Evolutionary conservation across 352 stramenopile species (phyloP).

Genomic region (Phytophthora lateralis): DNA sequence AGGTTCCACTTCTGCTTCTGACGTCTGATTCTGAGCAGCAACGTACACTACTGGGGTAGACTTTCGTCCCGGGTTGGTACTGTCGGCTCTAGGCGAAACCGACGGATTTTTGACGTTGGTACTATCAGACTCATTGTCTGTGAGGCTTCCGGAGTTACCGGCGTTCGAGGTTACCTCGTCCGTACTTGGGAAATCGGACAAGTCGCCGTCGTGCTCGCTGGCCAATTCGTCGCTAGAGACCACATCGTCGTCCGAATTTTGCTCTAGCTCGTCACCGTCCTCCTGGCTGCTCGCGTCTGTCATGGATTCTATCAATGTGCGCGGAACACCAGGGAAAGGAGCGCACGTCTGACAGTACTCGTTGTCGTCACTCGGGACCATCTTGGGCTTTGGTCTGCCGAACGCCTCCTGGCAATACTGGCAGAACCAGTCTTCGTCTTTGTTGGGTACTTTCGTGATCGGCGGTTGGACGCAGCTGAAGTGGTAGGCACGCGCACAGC

Average conservation of each 20-base stretch:
- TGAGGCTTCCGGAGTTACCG: conserved; percentile 13
- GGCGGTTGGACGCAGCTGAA: conserved; percentile 72
- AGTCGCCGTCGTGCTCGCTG: conserved; percentile 6
- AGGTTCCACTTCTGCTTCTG: background rate
- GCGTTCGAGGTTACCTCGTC: conserved; percentile 16
- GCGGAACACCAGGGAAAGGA: conserved; percentile 7
- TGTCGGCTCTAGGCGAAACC: conserved; percentile 3
- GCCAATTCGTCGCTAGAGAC: conserved; percentile 9
- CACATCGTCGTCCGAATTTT: conserved; percentile 20
- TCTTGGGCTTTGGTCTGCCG: conserved; percentile 22
- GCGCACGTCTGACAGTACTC: conserved; percentile 21
- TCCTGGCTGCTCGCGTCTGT: conserved; percentile 23
- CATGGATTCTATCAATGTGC: conserved; percentile 16
- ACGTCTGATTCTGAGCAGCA: conserved; percentile 8
- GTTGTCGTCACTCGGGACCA: conserved; percentile 33
- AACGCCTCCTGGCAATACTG: conserved; percentile 37
- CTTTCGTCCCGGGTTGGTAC: conserved; percentile 1
- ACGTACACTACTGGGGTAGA: background rate
- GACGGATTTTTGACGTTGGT: conserved; percentile 13
- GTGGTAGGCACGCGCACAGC: conserved; percentile 73
- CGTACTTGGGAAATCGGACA: conserved; percentile 15
- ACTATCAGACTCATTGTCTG: conserved; percentile 33
- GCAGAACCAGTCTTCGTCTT: conserved; percentile 71
- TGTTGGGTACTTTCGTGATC: conserved; percentile 52
- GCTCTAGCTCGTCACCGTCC: conserved; percentile 14